Evolutionary conservation across 2,329 filamentous ascomycete genomes (phyloP), one percentile per base, ranked within the genome.

Genomic region (Chaetoscypha palmicola): DNA sequence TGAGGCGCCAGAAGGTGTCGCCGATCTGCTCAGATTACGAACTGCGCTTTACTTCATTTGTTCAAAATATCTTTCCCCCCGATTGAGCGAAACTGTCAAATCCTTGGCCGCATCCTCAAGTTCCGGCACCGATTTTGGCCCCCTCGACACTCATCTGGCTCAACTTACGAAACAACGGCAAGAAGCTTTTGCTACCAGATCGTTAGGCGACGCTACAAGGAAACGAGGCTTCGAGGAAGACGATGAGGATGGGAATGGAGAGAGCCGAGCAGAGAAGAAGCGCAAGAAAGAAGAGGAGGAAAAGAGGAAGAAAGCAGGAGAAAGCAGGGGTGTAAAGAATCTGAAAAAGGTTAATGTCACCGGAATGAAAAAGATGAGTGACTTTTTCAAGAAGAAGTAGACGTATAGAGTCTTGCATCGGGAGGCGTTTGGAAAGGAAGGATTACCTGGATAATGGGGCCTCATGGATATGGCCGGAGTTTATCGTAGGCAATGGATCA

Each of bases 331-430:
- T 0, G 79, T 96, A 1, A 82, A 81, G 61, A 76, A 90, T 37
- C 63, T 98, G 58, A 85, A 85, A 63, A 98, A 97, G 68, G 91
- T 90, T 37, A 86, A 97, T 66, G 90, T 84, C 0, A 78, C 68
- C 17, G 92, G 92, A 1, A 98, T 98, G 92, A 92, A 86, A 74
- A 98, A 97, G 71, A 77, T 98, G 76, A 95, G 86, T 61, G 77
- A 82, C 49, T 98, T 98, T 67, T 98, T 98, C 64, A 79, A 79
- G 48, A 94, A 91, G 67, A 68, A 67, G 46, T 60, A 38, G 56
- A 10, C n/a, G 14, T 23, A 19, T 16, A 17, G 19, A 16, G 10
- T 23, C 28, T 22, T 43, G 32, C 26, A 36, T 21, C 19, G 16
- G 20, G 36, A 31, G 39, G 37, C 32, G 26, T 37, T 45, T 44